phyloP scores from a whole-genome alignment of 2,329 filamentous ascomycete genomes.

The Fusarium sarcochroum region DNA sequence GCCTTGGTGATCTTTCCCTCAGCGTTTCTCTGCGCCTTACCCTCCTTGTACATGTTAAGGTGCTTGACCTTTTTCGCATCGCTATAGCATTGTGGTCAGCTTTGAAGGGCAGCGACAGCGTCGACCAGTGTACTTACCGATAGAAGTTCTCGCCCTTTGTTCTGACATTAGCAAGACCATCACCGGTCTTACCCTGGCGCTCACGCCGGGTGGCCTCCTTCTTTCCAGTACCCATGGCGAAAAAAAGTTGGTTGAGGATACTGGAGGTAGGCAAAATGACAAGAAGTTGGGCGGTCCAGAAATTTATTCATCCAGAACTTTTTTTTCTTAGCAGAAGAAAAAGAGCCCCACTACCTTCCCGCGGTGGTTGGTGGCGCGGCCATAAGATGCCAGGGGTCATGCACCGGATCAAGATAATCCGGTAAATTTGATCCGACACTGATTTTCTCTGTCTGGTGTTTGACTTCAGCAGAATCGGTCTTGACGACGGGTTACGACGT shows the following conservation, averaged over 20 bases:
- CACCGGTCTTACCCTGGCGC: constrained; percentile 86
- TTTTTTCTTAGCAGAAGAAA: constrained; percentile 44
- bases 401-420: constrained; percentile 45
- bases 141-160: constrained; percentile 99
- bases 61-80: constrained; percentile 89
- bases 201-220: constrained; percentile 87
- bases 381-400: constrained; percentile 18
- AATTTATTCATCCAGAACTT: constrained; percentile 48
- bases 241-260: constrained; percentile 40
- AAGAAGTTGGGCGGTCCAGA: constrained; percentile 40
- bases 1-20: constrained; percentile 87
- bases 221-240: constrained; percentile 87
- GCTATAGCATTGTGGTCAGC: constrained; percentile 49
- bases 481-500: constrained; percentile 30
- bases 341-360: constrained; percentile 44
- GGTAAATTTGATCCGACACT: constrained; percentile 39
- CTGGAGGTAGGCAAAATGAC: constrained; percentile 36
- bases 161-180: constrained; percentile 93
- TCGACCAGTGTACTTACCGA: constrained; percentile 65
- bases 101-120: not conserved
- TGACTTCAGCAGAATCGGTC: constrained; percentile 20
- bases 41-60: constrained; percentile 92
- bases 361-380: constrained; percentile 46
- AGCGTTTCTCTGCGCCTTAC: constrained; percentile 85
- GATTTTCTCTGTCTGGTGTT: constrained; percentile 44